Base-by-base conservation (phyloP, 441 rosid genomes). In the Adansonia madagascariensis region DNA sequence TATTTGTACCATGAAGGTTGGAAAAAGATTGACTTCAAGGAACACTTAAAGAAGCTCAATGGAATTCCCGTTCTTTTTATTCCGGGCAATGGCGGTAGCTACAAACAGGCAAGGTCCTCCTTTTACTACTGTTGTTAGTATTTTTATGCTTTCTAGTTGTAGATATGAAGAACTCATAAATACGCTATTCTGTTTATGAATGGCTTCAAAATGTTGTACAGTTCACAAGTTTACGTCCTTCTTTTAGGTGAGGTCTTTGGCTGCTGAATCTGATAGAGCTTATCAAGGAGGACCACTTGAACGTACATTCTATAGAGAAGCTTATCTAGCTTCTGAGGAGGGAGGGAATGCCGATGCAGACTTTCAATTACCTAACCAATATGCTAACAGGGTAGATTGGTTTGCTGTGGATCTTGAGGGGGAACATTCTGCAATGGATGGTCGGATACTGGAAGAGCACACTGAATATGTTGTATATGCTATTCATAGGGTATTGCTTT, bases 361-460 rank as follows among this genome's bases (percentile, higher is more conserved):
- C 65, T 87, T 89, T 80, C 85, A 82, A 76, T 83, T 91, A 47
- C 89, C 96, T 52, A 90, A 84, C 73, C 94, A 85, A 24, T 96
- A 92, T 84, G 74, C 80, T 55, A 82, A 85, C 75, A 88, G 85
- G 84, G 80, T 96, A 69, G 98, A 96, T 62, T 96, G 99, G 99
- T 94, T 96, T 85, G 88, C 98, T 46, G 99, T 94, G 80, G 99
- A 96, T 88, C 98, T 96, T 82, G 98, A 91, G 92, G 99, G 98
- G 84, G 99, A 96, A 88, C 98, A 91, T 87, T 96, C 99, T 79
- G 99, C 99, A 79, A 94, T 96, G 98, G 99, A 94, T 87, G 97
- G 96, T 79, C 96, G 82, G 80, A 92, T 96, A 81, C 97, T 96
- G 70, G 93, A 94, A 87, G 98, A 96, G 79, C 99, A 96, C 85